A percentile compares a stretch with the other conserved stretches of the same genome.
Evolutionary conservation across 192 early-diverging fungal species (phyloP).

Genomic region (Coemansia sp.): DNA sequence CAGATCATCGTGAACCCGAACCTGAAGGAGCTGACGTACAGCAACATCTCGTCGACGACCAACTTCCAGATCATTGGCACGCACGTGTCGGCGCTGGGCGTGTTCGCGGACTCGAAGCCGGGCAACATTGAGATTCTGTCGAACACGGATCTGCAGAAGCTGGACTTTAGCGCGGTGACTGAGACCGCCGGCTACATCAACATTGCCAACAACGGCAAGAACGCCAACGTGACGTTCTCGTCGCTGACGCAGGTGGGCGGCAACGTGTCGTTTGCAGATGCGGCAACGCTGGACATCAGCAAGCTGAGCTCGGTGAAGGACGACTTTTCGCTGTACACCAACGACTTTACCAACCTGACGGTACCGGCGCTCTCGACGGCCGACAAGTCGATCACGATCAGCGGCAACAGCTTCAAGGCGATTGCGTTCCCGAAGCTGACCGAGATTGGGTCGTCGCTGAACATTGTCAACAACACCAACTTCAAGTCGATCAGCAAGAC

Average conservation of each 20-base stretch:
- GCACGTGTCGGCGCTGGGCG: slow-evolving; percentile 39
- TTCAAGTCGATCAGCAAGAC: slow-evolving; percentile 45
- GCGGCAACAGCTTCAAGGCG: slow-evolving; percentile 56
- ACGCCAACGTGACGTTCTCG: slow-evolving; percentile 44
- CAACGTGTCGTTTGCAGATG: slow-evolving; percentile 59
- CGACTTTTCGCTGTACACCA: slow-evolving; percentile 60
- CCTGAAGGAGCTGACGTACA: slow-evolving; percentile 42
- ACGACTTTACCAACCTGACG: slow-evolving; percentile 52
- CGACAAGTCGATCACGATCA: slow-evolving; percentile 57
- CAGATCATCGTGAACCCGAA: slow-evolving; percentile 54
- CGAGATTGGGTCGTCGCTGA: slow-evolving; percentile 58
- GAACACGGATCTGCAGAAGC: slow-evolving; percentile 52
- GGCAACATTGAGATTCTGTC: slow-evolving; percentile 55
- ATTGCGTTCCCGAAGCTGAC: slow-evolving; percentile 56
- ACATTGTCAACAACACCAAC: slow-evolving; percentile 63
- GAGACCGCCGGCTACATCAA: slow-evolving; percentile 50
- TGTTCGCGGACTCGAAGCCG: slow-evolving; percentile 32
- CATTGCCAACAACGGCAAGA: slow-evolving; percentile 57
- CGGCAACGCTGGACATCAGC: slow-evolving; percentile 43
- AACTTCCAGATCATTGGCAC: slow-evolving; percentile 55
- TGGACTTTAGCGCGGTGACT: slow-evolving; percentile 51
- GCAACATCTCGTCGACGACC: slow-evolving; percentile 44
- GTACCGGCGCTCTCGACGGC: slow-evolving; percentile 47
- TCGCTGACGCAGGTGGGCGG: slow-evolving; percentile 52
- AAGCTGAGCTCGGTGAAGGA: slow-evolving; percentile 48